These are phyloP conservation scores for Cyclotella kingstonii DNA, from an alignment of 108 stramenopile genomes.

Conservation along the genomic window DNA sequence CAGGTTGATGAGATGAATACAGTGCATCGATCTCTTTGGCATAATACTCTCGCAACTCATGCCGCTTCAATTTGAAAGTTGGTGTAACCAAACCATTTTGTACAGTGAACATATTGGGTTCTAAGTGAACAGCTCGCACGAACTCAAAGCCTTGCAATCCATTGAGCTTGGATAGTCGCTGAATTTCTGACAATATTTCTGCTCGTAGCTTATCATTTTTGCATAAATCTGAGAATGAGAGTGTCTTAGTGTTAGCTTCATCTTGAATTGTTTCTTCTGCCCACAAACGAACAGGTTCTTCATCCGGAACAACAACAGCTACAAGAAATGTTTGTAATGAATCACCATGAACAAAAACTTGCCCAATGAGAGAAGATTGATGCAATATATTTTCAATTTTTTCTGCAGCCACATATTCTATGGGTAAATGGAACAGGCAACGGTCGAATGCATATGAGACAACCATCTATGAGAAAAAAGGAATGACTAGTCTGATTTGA, in stretches of 20 bases:
- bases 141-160: conserved; percentile 92
- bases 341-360: conserved; percentile 95
- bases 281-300: conserved; percentile 73
- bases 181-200: conserved; percentile 67
- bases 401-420: conserved; percentile 92
- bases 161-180: conserved; percentile 54
- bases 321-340: conserved; percentile 87
- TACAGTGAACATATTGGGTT: conserved; percentile 67
- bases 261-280: conserved; percentile 34
- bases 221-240: conserved; percentile 76
- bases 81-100: conserved; percentile 92
- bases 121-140: conserved; percentile 78
- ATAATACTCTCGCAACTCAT: conserved; percentile 74
- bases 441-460: background rate
- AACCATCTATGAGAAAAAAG: background rate
- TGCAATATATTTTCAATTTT: conserved; percentile 95
- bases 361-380: conserved; percentile 77
- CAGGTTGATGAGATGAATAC: conserved; percentile 75
- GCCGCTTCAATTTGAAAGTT: conserved; percentile 95
- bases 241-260: conserved; percentile 20
- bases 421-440: background rate
- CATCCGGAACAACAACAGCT: conserved; percentile 92
- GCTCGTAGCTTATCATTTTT: conserved; percentile 52
- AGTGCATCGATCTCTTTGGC: conserved; percentile 74
- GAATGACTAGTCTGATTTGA: background rate